These are phyloP conservation scores for Blepharisma undulans DNA, from an alignment of 169 alveolate genomes.

Conservation along the genomic window DNA sequence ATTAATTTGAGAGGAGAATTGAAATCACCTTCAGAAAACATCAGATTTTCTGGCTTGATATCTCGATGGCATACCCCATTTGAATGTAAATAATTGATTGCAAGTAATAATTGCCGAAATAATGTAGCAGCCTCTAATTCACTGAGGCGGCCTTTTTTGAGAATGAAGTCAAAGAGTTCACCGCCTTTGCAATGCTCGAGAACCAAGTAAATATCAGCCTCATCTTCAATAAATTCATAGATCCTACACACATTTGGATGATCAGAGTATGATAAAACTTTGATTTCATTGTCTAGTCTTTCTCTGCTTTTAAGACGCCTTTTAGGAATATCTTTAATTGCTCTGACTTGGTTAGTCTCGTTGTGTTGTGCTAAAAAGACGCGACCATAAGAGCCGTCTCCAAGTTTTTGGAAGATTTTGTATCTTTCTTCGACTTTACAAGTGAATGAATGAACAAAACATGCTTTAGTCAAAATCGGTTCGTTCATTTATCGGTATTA, in stretches of 20 bases:
- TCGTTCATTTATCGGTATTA: neutral
- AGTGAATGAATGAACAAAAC: neutral
- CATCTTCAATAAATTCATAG: conserved; percentile 72
- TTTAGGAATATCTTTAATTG: conserved; percentile 36
- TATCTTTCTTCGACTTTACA: neutral
- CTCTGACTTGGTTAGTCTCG: conserved; percentile 8
- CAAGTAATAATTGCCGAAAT: neutral
- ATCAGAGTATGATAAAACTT: conserved; percentile 59
- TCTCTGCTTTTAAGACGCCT: neutral
- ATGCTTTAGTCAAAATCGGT: neutral
- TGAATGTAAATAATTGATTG: conserved; percentile 69
- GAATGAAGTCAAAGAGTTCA: conserved; percentile 45
- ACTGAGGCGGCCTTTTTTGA: neutral
- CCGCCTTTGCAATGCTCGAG: conserved; percentile 79
- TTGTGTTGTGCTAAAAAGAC: conserved; percentile 20
- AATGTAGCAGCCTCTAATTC: conserved; percentile 19
- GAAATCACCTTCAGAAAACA: conserved; percentile 67
- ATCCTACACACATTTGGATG: conserved; percentile 73
- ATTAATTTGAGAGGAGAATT: conserved; percentile 75
- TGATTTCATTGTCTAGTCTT: conserved; percentile 47
- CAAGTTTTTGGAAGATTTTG: neutral
- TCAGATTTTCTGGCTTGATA: conserved; percentile 91
- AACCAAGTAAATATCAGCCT: conserved; percentile 58
- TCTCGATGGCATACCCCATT: conserved; percentile 91
- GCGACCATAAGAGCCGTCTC: conserved; percentile 39